Base-by-base conservation (phyloP, 108 stramenopile genomes). In the Chaetoceros muelleri region DNA sequence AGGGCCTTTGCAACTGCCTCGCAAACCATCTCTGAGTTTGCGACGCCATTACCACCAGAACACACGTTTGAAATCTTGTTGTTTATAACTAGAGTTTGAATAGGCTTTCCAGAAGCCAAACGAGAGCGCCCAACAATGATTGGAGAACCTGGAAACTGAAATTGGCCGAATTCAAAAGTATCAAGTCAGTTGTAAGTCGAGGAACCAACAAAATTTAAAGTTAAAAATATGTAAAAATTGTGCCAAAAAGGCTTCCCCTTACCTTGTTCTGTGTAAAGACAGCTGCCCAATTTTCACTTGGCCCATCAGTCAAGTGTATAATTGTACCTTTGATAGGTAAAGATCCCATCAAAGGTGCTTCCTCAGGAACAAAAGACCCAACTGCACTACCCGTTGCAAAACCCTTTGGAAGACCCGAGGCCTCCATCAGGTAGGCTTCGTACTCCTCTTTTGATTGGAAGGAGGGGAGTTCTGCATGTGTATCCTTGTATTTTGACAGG, bases 51-150 rank as follows among this genome's bases (percentile, higher is more conserved):
- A 20, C 92, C 92, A 19, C 87, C 90, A 3, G 93, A 82, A 50
- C 94, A 97, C 2, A 97, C 96, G 54, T 95, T 97, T 28, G 93
- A 94, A 24, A 96, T 85, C 64, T 97, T 97, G 68, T 95, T 97
- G 68, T 97, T 97, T 51, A 97, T 85, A 44, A 97, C 91, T 24
- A 97, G 47, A 2, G 90, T 92, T 65, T 94, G 89, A n/a, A 96
- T 53, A n/a, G 85, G 79, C 49, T 62, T 61, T 26, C 86, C 82
- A 22, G 31, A 73, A 25, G 73, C 73, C 26, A 95, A 71, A 46
- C 96, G 82, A 24, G 77, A 55, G 24, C 83, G 67, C 34, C 94
- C 94, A 7, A 95, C 94, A 44, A 73, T 71, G 60, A 97, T 72
- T n/a, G 96, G 96, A 29, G 89, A 84, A 30, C 96, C 96, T 30